Conservation (phyloP, 495 filamentous ascomycete species). For the Staphylotrichum tortipilum region DNA sequence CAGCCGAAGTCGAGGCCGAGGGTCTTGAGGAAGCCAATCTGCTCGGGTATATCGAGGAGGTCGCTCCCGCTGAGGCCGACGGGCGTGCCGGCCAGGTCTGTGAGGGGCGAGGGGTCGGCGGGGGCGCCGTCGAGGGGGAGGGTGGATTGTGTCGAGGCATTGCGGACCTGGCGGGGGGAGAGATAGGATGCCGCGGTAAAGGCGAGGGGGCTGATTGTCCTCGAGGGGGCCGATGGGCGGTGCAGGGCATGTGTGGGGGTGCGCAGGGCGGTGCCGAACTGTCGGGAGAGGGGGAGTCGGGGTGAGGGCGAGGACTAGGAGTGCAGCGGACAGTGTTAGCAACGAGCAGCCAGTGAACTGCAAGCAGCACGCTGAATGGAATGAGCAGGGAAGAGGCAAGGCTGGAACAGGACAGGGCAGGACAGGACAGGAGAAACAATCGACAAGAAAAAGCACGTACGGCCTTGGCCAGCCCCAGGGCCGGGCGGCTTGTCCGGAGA, state of each 20-base stretch:
- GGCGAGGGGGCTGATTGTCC: slow-evolving; percentile 15
- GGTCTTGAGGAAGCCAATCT: slow-evolving; percentile 72
- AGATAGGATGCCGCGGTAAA: slow-evolving; percentile 10
- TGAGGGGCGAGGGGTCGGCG: slow-evolving; percentile 5
- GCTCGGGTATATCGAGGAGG: slow-evolving; percentile 50
- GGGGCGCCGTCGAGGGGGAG: slow-evolving; percentile 4
- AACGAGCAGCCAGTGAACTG: too few relatives aligned
- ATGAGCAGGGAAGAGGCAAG: too few relatives aligned
- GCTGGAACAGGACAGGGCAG: too few relatives aligned
- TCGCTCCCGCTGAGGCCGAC: slow-evolving; percentile 35
- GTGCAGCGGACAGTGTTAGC: too few relatives aligned
- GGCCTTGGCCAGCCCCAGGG: slow-evolving; percentile 31
- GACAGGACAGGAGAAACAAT: background rate
- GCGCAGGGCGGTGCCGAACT: slow-evolving; percentile 26
- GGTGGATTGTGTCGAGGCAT: slow-evolving; percentile 26
- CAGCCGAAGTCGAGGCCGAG: slow-evolving; percentile 81
- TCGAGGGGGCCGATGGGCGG: slow-evolving; percentile 4
- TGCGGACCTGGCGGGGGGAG: slow-evolving; percentile 18
- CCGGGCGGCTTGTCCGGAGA: slow-evolving; percentile 33
- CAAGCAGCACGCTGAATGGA: too few relatives aligned
- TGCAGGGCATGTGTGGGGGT: background rate
- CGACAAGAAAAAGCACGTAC: slow-evolving; percentile 8
- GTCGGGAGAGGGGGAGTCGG: slow-evolving; percentile 13
- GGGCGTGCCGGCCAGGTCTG: slow-evolving; percentile 8
- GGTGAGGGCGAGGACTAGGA: slow-evolving; percentile 6